Evolutionary conservation across 345 rosid genomes (phyloP), one percentile per base, ranked within the genome.

Genomic region (Hibiscus tridactylites): DNA sequence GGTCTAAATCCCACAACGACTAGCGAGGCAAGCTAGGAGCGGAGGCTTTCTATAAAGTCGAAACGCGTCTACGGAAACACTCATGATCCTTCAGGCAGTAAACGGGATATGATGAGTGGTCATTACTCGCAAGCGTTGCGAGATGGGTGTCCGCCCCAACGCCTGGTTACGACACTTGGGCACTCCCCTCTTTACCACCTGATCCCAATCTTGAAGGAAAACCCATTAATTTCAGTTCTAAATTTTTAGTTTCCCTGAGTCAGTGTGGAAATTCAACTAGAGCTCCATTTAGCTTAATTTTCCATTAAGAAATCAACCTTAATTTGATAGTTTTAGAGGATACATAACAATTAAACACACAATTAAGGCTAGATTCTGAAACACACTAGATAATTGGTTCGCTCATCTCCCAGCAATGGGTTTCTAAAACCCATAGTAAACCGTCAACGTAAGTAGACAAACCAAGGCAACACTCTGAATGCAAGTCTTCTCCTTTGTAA

Each of bases 31-130:
- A 15, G 4, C 3, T 17, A 12, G 53, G 64, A 11, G 39, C 26
- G 28, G 65, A 50, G 6, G n/a, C 13, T 1, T 3, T 3, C 0
- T 71, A 76, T 78, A 87, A 73, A 70, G 0, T 0, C n/a, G 26
- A 0, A 28, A 10, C 11, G 19, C 9, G 2, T 0, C 0, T 0
- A 0, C 0, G 0, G 0, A 0, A 0, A 0, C 0, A 0, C 0
- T 0, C 1, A 65, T 85, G 90, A 84, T 88, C 91, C 91, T 88
- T 85, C 89, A 78, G 85, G 84, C 82, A 72, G 85, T 62, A n/a
- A 73, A 79, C 75, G 85, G 90, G 88, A 81, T 52, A 58, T 84
- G 91, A 85, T 74, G 92, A 88, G 87, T 80, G 88, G 90, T 81
- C 28, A 3, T 0, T 0, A 0, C 83, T 79, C 79, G 85, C 84